phyloP scores from a whole-genome alignment of 345 rosid species.

The Garcia nutans region DNA sequence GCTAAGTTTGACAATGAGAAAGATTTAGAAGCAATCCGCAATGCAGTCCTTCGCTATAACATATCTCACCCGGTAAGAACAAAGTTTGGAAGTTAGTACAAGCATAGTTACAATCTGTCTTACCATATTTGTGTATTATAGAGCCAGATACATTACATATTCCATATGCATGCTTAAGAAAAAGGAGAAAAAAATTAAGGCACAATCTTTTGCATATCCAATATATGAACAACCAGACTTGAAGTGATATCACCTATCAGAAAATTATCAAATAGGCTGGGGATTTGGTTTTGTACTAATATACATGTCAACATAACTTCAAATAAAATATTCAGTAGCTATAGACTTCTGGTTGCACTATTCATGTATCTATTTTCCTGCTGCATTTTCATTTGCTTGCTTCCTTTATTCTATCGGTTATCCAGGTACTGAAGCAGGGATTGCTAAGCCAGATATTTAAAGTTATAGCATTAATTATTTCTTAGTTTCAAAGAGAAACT shows the following conservation, averaged over 20 bases:
- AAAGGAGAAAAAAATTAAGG: background rate
- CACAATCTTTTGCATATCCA: too few relatives aligned
- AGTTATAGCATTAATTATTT: too few relatives aligned
- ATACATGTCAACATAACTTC: background rate
- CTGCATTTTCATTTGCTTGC: background rate
- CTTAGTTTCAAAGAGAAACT: background rate
- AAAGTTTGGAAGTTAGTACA: conserved; percentile 2
- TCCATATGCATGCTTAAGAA: background rate
- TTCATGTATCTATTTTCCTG: background rate
- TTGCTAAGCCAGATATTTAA: background rate
- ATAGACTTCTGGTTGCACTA: background rate
- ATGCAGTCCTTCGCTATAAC: conserved; percentile 81
- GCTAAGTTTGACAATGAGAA: conserved; percentile 97
- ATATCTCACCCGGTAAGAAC: conserved; percentile 77
- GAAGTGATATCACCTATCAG: background rate
- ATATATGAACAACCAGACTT: background rate
- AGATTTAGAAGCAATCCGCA: conserved; percentile 90
- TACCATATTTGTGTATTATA: conserved; percentile 1
- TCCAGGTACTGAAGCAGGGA: background rate
- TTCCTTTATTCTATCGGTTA: background rate
- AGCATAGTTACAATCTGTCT: conserved; percentile 14
- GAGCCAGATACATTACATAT: background rate
- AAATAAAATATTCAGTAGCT: background rate
- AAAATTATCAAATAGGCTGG: background rate
- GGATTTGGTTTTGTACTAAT: background rate